A percentile compares a stretch with the other conserved stretches of the same genome.
These are phyloP conservation scores for Odonthalia washingtoniensis DNA, from an alignment of 31 red algal species.

Conservation along the genomic window DNA sequence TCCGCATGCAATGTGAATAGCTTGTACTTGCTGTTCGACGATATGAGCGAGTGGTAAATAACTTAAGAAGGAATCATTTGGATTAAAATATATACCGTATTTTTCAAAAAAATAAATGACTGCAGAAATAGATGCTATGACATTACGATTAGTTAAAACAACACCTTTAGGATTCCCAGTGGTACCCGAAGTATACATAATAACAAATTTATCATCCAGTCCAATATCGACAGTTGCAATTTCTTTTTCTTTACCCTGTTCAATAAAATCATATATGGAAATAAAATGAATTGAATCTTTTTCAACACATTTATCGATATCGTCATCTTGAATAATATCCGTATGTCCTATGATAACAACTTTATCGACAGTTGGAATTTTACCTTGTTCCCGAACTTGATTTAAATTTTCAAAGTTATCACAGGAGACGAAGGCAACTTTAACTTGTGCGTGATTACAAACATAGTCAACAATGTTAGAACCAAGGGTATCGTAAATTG, in stretches of 20 bases:
- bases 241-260: slow-evolving; percentile 29
- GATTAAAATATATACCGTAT: slow-evolving; percentile 43
- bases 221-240: slow-evolving; percentile 8
- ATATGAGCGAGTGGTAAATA: slow-evolving; percentile 96
- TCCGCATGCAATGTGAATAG: slow-evolving; percentile 61
- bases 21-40: slow-evolving; percentile 87
- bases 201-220: slow-evolving; percentile 71
- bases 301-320: slow-evolving; percentile 5
- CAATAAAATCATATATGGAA: slow-evolving; percentile 44
- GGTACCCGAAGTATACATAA: slow-evolving; percentile 99
- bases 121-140: slow-evolving; percentile 69
- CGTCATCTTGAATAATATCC: slow-evolving; percentile 51
- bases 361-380: slow-evolving; percentile 51
- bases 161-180: slow-evolving; percentile 98
- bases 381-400: slow-evolving; percentile 26
- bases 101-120: slow-evolving; percentile 63
- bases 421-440: slow-evolving; percentile 62
- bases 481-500: slow-evolving; percentile 96
- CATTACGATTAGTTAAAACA: slow-evolving; percentile 65
- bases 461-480: slow-evolving; percentile 90
- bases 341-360: slow-evolving; percentile 63
- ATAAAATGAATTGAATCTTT: slow-evolving; percentile 46
- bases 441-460: slow-evolving; percentile 82
- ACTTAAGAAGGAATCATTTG: slow-evolving; percentile 68
- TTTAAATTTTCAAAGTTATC: slow-evolving; percentile 58